Base-by-base conservation (phyloP, 441 rosid genomes). In the Cnidoscolus chayamansa region DNA sequence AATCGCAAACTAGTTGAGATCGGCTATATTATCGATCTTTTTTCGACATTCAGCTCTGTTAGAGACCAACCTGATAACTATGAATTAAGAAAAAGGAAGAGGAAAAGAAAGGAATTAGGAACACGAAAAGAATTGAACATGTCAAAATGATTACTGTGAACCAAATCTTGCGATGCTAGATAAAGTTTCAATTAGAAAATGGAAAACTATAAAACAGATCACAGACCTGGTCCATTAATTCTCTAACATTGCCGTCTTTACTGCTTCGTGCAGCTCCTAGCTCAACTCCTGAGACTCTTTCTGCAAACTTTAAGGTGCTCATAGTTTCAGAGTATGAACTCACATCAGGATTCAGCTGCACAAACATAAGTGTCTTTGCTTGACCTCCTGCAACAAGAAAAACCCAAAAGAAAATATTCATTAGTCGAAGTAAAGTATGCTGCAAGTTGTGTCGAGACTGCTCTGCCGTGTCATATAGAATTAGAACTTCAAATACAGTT, bases 261-360 rank as follows among this genome's bases (percentile, higher is more conserved):
- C 80, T 92, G 83, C 88, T 91, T 76, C 81, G 76, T 20, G 97
- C 98, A 65, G 99, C 95, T 43, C 99, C 99, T 35, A 95, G 81
- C 83, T 95, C 99, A 61, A 95, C 92, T 63, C 99, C 99, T 57
- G 99, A 90, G 53, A 95, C 98, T 72, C 99, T 86, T 80, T 95
- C 95, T 0, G 99, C 98, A 65, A 95, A 95, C 77, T 91, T 95
- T 81, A 95, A 79, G 25, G 99, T 95, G 76, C 99, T 92, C 67
- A 90, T 67, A 1, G 94, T 94, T 82, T 94, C 99, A 25, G 93
- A 84, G 59, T 88, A 91, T 10, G 99, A 93, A 25, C 73, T 88
- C 37, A 77, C 86, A 83, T 92, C 99, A 35, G 99, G 99, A 75
- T 92, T 91, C 43, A 95, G 91, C 81, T 95, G 99, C 50, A 94